Conservation (phyloP, 75 land plant species). For the Selaginella moellendorffii region DNA sequence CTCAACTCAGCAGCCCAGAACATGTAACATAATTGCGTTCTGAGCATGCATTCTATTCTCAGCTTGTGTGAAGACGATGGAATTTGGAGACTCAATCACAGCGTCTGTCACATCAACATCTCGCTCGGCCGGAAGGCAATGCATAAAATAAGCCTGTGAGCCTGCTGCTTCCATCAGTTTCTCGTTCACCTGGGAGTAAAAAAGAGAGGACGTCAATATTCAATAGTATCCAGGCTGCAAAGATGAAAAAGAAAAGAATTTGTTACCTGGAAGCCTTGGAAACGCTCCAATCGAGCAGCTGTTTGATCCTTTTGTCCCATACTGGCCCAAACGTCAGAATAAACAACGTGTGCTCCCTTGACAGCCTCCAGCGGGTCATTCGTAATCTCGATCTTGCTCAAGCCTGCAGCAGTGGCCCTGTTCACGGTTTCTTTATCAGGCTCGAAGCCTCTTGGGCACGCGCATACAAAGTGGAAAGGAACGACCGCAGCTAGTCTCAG, state of each 20-base stretch:
- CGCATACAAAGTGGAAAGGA: conserved; percentile 95
- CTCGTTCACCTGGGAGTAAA: conserved; percentile 56
- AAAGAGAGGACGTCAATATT: too few species aligned
- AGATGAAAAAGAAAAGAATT: too few species aligned
- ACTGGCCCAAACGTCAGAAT: conserved; percentile 99
- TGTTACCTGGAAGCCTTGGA: conserved; percentile 90
- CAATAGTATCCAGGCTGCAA: too few species aligned
- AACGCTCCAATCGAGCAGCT: conserved; percentile 47
- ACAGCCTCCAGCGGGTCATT: conserved; percentile 88
- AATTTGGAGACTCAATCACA: conserved; percentile 82
- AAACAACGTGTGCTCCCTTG: conserved; percentile 71
- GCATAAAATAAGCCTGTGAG: conserved; percentile 90
- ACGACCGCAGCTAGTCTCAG: conserved; percentile 65
- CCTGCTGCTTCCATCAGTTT: conserved; percentile 75
- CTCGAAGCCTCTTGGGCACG: conserved; percentile 89
- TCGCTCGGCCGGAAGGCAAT: conserved; percentile 93
- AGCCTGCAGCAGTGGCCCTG: conserved; percentile 51
- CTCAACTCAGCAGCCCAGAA: conserved; percentile 58
- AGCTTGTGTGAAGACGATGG: conserved; percentile 88
- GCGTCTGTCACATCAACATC: conserved; percentile 85
- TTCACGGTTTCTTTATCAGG: conserved; percentile 66
- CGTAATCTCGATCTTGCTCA: conserved; percentile 79
- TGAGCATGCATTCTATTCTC: conserved; percentile 99
- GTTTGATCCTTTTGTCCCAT: conserved; percentile 99
- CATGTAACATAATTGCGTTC: conserved; percentile 86